Base-by-base conservation (phyloP, 108 stramenopile species). In the Licmophora abbreviata region DNA sequence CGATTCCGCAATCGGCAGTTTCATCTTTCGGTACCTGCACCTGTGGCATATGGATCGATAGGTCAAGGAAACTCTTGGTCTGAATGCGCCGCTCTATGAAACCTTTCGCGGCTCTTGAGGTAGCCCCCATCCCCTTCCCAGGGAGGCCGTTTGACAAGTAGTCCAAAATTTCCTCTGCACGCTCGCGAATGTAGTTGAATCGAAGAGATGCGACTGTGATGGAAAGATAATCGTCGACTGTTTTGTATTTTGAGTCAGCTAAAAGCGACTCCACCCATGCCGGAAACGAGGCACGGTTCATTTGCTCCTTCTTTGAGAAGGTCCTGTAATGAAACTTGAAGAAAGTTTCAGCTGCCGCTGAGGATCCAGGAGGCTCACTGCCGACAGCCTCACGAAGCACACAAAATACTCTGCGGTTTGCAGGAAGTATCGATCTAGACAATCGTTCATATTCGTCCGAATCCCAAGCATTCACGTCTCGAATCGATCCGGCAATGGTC, bases 141-240 rank as follows among this genome's bases (percentile, higher is more conserved):
- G 85, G 87, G 8, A 88, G 64, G 1, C 82, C 82, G 49, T 88
- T 81, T 9, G 67, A 61, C 7, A 89, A 56, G 38, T 85, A 89
- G 42, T 85, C 83, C 31, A 74, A 17, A 1, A 89, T 34, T 45
- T 89, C 88, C 21, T 71, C 68, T 1, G 81, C 76, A 0, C 81
- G 44, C 35, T 78, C 76, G 4, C 62, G 46, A 29, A 85, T 34
- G 46, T 76, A 73, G 2, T 46, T 74, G 41, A 89, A 52, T 20
- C 65, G 64, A 7, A 79, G 25, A 3, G 68, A 44, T 22, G 67
- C 61, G 8, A 85, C 40, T 29, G 25, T 24, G 4, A 85, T 51
- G 21, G 33, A 61, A 14, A 89, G 66, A 52, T 63, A 73, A 54
- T 80, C 73, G 51, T 88, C 82, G 22, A 82, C 63, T 20, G 62